These are phyloP conservation scores for Myochromella boudieri DNA, from an alignment of 768 basidiomycete genomes.

Conservation along the genomic window DNA sequence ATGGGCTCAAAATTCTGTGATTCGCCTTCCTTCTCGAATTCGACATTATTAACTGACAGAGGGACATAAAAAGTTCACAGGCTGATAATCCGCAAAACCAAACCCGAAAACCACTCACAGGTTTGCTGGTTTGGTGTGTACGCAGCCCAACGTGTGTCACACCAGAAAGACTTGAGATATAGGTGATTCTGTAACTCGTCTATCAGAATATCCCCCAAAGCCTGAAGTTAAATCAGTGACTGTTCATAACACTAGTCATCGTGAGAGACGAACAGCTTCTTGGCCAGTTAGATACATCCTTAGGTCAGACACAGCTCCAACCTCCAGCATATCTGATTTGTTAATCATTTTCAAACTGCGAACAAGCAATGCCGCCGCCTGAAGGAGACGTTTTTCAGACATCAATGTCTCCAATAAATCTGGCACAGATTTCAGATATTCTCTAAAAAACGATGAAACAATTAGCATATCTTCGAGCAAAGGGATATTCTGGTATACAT, in stretches of 20 bases:
- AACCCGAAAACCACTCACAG: constrained; percentile 46
- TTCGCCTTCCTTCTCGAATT: constrained; percentile 56
- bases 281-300: constrained; percentile 82
- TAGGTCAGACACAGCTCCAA: constrained; percentile 92
- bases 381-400: constrained; percentile 90
- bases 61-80: background rate
- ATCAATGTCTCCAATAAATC: constrained; percentile 92
- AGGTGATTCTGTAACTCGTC: constrained; percentile 96
- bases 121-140: constrained; percentile 78
- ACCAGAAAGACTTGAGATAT: constrained; percentile 97
- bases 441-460: constrained; percentile 50
- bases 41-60: constrained; percentile 60
- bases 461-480: constrained; percentile 15
- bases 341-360: constrained; percentile 88
- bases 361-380: constrained; percentile 85
- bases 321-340: constrained; percentile 89
- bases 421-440: constrained; percentile 86
- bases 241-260: background rate
- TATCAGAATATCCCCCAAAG: constrained; percentile 86
- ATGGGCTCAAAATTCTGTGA: constrained; percentile 25
- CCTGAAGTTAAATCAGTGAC: constrained; percentile 42
- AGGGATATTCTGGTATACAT: constrained; percentile 57
- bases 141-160: constrained; percentile 87
- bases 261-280: constrained; percentile 61
- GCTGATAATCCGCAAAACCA: background rate